Evolutionary conservation across 2,329 filamentous ascomycete species (phyloP), one percentile per base, ranked within the genome.

Genomic region (Calonectria crousiana): DNA sequence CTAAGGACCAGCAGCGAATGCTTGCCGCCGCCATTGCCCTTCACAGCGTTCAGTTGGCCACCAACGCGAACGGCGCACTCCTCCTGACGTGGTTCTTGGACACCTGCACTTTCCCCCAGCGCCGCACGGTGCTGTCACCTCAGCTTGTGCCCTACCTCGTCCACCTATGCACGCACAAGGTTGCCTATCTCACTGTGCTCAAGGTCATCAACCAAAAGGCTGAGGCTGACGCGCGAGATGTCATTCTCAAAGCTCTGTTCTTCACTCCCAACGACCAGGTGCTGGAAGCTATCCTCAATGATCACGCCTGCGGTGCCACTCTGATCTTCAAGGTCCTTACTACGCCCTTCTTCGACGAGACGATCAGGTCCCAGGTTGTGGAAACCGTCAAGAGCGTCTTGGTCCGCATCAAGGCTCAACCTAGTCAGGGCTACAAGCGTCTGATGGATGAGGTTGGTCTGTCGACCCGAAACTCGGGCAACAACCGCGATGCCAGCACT

Each of bases 181-280:
- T 99, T 71, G 97, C 97, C 0, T 98, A 98, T 82, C 89, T 98
- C 75, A 99, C 97, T 0, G 96, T 99, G 1, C 89, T 99, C 72
- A 99, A 99, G 88, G 95, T 98, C 66, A 98, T 99, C 85, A 99
- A 99, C 84, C 97, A 99, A 85, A 95, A 98, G 83, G 95, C 96
- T 41, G 97, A 99, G 86, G 90, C 95, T 0, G 96, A 98, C 75
- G 97, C 97, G 4, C 92, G 97, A 16, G 96, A 99, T 81, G 94
- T 92, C 62, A 95, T 99, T 49, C 89, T 98, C 51, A 94, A 95
- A 83, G 96, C 96, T 2, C 88, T 99, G 41, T 98, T 99, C 90
- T 98, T 98, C 85, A 95, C 95, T 11, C 91, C 92, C 3, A 95
- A 96, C 75, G 95, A 98, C 80, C 93, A 96, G 78, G 92, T 95